Evolutionary conservation across 2,329 filamentous ascomycete genomes (phyloP), one percentile per base, ranked within the genome.

Genomic region (Scedosporium dehoogii): DNA sequence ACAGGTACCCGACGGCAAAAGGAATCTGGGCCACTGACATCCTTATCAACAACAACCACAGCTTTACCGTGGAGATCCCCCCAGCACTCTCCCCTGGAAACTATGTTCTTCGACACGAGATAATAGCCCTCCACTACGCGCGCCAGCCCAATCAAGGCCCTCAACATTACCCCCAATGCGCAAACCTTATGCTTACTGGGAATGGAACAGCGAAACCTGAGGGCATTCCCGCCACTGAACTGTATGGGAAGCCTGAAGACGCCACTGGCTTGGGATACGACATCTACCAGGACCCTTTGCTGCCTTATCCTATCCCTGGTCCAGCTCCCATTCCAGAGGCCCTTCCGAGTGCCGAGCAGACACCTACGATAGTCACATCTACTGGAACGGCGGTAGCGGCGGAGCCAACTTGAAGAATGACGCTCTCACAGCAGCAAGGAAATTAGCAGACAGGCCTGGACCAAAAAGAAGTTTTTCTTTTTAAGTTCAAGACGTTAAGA

Each of bases 21-120:
- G 74, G 76, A 59, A 67, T 79, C 76, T 79, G 76, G 76, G 73
- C 73, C 58, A 72, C 75, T 38, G 73, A 75, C 66, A 72, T 78
- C 42, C 72, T 85, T 68, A 80, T 79, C 66, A 67, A 73, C 67
- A 77, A 78, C 72, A 76, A 77, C 69, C 80, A 80, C 70, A 73
- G 75, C 57, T 81, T 78, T 74, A 73, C 74, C 38, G 73, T 81
- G 51, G 76, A 73, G 61, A 77, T 84, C 61, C 81, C 81, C 18
- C 62, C 66, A 16, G 71, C 73, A 63, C 72, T 84, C 59, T 75
- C 75, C 29, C 69, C 80, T 1, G 82, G 82, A 57, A 77, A 81
- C 67, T 84, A 84, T 66, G 78, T 84, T 62, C 74, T 82, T 58
- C 78, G 81, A 61, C 79, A 82, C 69, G 81, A 84, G 73, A 80